Evolutionary conservation across 495 filamentous ascomycete genomes (phyloP), one percentile per base, ranked within the genome.

Genomic region (Aspergillus funiculosus): DNA sequence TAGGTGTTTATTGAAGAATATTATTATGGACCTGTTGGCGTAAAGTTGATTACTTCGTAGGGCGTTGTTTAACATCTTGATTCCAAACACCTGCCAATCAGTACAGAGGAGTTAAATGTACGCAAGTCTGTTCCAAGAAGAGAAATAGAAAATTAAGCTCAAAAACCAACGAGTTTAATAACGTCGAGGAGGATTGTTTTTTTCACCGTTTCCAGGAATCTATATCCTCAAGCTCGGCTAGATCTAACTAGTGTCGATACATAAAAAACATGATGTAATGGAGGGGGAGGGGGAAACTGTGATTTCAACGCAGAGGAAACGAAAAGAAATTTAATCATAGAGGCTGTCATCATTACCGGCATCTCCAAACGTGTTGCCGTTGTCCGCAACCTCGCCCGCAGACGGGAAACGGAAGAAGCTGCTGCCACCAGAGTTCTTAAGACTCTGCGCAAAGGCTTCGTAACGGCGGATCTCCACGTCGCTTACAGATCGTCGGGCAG

Each of bases 401-500:
- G 79, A 77, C 17, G 91, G 92, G 82, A 97, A 97, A 64, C 91
- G 85, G 85, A 97, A 97, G 79, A 89, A 95, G 52, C 81, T 86
- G 64, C 89, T 91, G 41, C 89, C 89, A 37, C 92, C 88, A 30
- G 87, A 80, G 63, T 94, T 92, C 85, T 98, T 98, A 86, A 98
- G 86, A 64, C 88, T 91, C 75, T 97, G 94, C 24, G 92, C 86
- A 53, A 98, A 98, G 20, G 92, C 94, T 75, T 98, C 92, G 68
- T 98, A 98, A 44, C 89, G 84, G 51, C 94, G 84, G 57, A 98
- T 89, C 75, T 98, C 92, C 22, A 96, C 89, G 55, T 98, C 92
- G 48, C 77, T 90, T 57, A 98, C 92, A 10, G 92, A 96, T 63
- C 86, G 82, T 60, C 92, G 81, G 41, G 92, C 92, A 55, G 82